Percentiles rank a stretch among this genome's conserved stretches.
Evolutionary conservation across 495 filamentous ascomycete species (phyloP).

Genomic region (Talaromyces thailandensis): DNA sequence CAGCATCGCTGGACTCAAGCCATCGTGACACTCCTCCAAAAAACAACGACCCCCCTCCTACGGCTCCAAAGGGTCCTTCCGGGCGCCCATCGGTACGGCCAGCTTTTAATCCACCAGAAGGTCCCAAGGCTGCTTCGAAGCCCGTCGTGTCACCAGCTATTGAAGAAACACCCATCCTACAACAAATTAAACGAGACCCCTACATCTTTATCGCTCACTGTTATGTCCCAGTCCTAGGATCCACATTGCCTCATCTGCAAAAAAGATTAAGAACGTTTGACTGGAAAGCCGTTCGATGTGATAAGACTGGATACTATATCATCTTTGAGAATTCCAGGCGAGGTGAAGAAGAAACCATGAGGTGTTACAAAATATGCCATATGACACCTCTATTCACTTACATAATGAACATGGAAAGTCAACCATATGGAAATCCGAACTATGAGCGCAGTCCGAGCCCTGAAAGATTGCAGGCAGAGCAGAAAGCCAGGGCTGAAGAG

Average conservation of each 20-base stretch:
- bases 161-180: slow-evolving; percentile 51
- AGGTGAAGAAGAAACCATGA: slow-evolving; percentile 70
- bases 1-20: slow-evolving; percentile 9
- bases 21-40: slow-evolving; percentile 20
- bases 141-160: slow-evolving; percentile 40
- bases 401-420: slow-evolving; percentile 82
- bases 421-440: slow-evolving; percentile 57
- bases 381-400: slow-evolving; percentile 82
- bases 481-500: slow-evolving; percentile 44
- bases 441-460: slow-evolving; percentile 56
- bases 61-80: slow-evolving; percentile 80
- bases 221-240: slow-evolving; percentile 77
- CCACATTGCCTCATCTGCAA: slow-evolving; percentile 77
- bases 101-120: slow-evolving; percentile 32
- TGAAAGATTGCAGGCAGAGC: slow-evolving; percentile 40
- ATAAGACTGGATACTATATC: slow-evolving; percentile 84
- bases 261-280: slow-evolving; percentile 72
- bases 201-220: slow-evolving; percentile 87
- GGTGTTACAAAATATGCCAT: slow-evolving; percentile 65
- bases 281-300: slow-evolving; percentile 69
- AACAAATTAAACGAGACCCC: slow-evolving; percentile 66
- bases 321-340: slow-evolving; percentile 67
- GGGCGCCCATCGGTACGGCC: slow-evolving; percentile 45
- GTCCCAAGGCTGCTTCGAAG: slow-evolving; percentile 34
- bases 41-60: slow-evolving; percentile 60